These are phyloP conservation scores for Blepharisma undulans DNA, from an alignment of 169 alveolate genomes.

Conservation along the genomic window DNA sequence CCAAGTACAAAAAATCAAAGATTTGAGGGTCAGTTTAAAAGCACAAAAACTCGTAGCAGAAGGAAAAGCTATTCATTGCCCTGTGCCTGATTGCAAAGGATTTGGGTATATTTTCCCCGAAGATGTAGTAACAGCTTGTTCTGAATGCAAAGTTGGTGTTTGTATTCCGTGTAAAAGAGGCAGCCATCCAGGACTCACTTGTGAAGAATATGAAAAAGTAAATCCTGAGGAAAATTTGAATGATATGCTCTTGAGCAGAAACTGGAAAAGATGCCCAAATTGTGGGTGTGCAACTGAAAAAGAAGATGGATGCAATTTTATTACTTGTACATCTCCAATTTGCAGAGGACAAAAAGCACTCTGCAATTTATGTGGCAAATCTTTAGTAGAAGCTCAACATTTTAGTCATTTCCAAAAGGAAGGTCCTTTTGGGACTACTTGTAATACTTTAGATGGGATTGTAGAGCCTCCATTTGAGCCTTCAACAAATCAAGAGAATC, in stretches of 20 bases:
- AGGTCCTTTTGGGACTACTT: slow-evolving; percentile 62
- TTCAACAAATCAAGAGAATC: too few relatives aligned
- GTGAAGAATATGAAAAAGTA: slow-evolving; percentile 25
- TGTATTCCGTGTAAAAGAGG: slow-evolving; percentile 12
- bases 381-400: slow-evolving; percentile 40
- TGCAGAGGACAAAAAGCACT: slow-evolving; percentile 45
- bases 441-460: slow-evolving; percentile 54
- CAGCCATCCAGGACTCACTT: slow-evolving; percentile 29
- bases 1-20: not conserved
- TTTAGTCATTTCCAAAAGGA: slow-evolving; percentile 49
- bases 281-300: slow-evolving; percentile 65
- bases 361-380: slow-evolving; percentile 57
- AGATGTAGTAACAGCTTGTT: slow-evolving; percentile 21
- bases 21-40: not conserved
- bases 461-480: not conserved
- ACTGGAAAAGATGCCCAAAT: slow-evolving; percentile 62
- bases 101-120: not conserved
- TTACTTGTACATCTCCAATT: slow-evolving; percentile 50
- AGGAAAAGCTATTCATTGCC: slow-evolving; percentile 12
- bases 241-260: not conserved
- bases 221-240: not conserved
- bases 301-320: slow-evolving; percentile 67
- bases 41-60: not conserved
- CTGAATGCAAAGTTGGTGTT: not conserved
- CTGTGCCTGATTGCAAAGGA: slow-evolving; percentile 28